These are phyloP conservation scores for Fusarium verrucosum DNA, from an alignment of 2,329 filamentous ascomycete species.

Conservation along the genomic window DNA sequence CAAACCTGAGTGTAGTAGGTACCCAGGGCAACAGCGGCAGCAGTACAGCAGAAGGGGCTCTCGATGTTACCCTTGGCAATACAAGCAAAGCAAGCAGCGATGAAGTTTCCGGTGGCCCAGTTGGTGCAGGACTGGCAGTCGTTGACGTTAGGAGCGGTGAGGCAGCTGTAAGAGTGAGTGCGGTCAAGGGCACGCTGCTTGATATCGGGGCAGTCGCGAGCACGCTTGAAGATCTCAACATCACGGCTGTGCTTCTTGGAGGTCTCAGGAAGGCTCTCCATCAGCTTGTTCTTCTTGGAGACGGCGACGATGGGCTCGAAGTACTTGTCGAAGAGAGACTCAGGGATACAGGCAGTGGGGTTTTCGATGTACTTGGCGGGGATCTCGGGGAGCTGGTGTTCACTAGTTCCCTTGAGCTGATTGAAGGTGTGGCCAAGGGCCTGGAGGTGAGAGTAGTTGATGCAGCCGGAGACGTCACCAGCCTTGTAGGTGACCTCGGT, in stretches of 20 bases:
- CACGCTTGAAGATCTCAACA: conserved; percentile 3
- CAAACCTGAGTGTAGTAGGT: conserved; percentile 31
- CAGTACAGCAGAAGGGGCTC: conserved; percentile 25
- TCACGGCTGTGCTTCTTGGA: conserved; percentile 2
- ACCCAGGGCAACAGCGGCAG: conserved; percentile 13
- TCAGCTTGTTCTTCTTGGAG: conserved; percentile 20
- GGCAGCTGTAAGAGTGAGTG: conserved; percentile 10
- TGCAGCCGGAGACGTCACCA: conserved; percentile 4
- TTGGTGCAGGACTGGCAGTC: conserved; percentile 22
- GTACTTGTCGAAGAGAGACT: conserved; percentile 25
- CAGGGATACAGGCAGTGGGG: conserved; percentile 18
- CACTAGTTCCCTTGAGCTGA: background rate
- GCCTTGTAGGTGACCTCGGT: background rate
- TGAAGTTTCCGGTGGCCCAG: conserved; percentile 21
- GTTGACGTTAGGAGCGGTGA: conserved; percentile 11
- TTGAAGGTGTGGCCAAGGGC: conserved; percentile 24
- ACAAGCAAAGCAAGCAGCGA: conserved; percentile 19
- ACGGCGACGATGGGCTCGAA: conserved; percentile 26
- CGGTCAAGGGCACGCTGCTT: conserved; percentile 2
- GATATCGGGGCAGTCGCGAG: conserved; percentile 15
- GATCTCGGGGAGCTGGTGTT: conserved; percentile 2
- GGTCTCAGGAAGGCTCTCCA: too few species aligned
- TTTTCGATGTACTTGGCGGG: conserved; percentile 10
- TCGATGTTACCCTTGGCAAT: conserved; percentile 25
- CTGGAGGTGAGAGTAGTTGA: conserved; percentile 22